These are phyloP conservation scores for Aspergillus funiculosus DNA, from an alignment of 495 filamentous ascomycete species.

Conservation along the genomic window DNA sequence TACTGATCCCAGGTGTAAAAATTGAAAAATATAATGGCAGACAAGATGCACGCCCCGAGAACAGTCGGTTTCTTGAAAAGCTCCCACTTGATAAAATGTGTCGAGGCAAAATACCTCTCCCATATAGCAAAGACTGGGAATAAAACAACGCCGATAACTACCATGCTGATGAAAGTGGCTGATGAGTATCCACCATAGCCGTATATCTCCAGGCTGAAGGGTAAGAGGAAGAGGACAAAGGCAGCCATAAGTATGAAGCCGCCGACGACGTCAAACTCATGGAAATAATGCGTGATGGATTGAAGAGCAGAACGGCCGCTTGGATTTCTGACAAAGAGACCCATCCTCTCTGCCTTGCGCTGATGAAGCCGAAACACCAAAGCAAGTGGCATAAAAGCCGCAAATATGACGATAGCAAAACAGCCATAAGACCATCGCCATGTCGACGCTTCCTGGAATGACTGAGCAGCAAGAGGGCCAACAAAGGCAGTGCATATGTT, in stretches of 20 bases:
- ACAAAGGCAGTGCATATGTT: constrained; percentile 47
- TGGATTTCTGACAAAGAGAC: constrained; percentile 29
- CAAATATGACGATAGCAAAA: constrained; percentile 53
- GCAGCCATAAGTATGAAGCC: constrained; percentile 52
- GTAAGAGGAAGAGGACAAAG: constrained; percentile 59
- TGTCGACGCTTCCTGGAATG: constrained; percentile 43
- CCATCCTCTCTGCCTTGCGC: constrained; percentile 48
- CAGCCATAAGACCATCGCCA: constrained; percentile 62
- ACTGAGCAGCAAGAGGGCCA: constrained; percentile 29
- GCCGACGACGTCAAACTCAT: constrained; percentile 61
- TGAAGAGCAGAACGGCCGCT: constrained; percentile 42
- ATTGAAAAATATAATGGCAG: constrained; percentile 52
- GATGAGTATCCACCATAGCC: constrained; percentile 46
- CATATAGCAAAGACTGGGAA: constrained; percentile 53
- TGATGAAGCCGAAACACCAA: constrained; percentile 50
- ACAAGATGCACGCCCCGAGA: constrained; percentile 54
- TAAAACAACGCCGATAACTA: constrained; percentile 51
- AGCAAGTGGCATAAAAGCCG: constrained; percentile 47
- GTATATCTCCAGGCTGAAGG: constrained; percentile 51
- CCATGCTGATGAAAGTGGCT: constrained; percentile 48
- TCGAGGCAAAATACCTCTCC: constrained; percentile 53
- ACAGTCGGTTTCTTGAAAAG: constrained; percentile 60
- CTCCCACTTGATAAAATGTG: constrained; percentile 56
- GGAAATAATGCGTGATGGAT: constrained; percentile 48
- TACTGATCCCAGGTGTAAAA: constrained; percentile 64